phyloP scores from a whole-genome alignment of 2,329 filamentous ascomycete species.

The Lachnellula willkommii region DNA sequence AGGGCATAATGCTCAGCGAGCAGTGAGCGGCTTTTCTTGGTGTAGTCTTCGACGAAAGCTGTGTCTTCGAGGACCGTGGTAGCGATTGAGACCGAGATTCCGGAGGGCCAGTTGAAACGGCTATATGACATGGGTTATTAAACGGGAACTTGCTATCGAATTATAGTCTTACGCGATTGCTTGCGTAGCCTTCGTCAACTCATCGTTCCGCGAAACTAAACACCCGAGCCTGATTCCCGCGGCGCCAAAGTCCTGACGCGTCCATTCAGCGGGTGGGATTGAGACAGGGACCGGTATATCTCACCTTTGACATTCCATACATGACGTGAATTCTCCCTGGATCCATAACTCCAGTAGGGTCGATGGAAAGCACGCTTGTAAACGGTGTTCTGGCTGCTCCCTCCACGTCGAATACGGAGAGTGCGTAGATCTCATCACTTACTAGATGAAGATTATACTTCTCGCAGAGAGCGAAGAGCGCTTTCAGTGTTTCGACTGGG shows the following conservation, averaged over 20 bases:
- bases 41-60: slow-evolving; percentile 38
- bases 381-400: slow-evolving; percentile 36
- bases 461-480: slow-evolving; percentile 1
- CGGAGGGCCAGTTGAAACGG: slow-evolving; percentile 19
- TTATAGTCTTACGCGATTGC: neutral
- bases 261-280: neutral
- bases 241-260: slow-evolving; percentile 36
- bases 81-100: slow-evolving; percentile 19
- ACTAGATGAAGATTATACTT: slow-evolving; percentile 4
- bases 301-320: slow-evolving; percentile 19
- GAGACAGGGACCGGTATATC: neutral
- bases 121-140: neutral
- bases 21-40: slow-evolving; percentile 35
- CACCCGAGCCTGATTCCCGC: slow-evolving; percentile 38
- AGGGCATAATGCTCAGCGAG: slow-evolving; percentile 39
- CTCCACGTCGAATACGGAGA: slow-evolving; percentile 38
- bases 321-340: slow-evolving; percentile 39
- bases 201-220: slow-evolving; percentile 32
- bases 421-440: slow-evolving; percentile 41
- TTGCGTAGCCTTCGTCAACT: slow-evolving; percentile 1
- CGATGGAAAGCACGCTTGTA: slow-evolving; percentile 44
- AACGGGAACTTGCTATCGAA: neutral
- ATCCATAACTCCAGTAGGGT: slow-evolving; percentile 40
- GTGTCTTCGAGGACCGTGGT: slow-evolving; percentile 31
- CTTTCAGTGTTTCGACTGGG: neutral